These are phyloP conservation scores for Solioccasus polychromus DNA, from an alignment of 768 basidiomycete genomes.

Conservation along the genomic window DNA sequence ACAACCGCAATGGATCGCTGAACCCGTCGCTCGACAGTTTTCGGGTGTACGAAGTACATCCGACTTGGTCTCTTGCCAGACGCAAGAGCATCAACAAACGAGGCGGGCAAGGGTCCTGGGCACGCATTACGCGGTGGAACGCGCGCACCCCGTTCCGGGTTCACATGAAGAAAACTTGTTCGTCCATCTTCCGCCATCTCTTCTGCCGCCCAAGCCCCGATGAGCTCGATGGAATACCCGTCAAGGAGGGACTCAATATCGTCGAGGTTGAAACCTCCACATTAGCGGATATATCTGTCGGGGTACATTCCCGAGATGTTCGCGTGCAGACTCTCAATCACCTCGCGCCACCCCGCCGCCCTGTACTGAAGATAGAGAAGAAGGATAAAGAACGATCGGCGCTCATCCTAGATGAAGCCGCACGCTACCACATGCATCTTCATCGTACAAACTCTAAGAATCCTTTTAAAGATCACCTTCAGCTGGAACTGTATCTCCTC, in stretches of 20 bases:
- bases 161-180: slow-evolving; percentile 45
- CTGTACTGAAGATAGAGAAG: slow-evolving; percentile 37
- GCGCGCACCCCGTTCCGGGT: slow-evolving; percentile 53
- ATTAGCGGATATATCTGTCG: slow-evolving; percentile 52
- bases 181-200: slow-evolving; percentile 48
- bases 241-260: slow-evolving; percentile 43
- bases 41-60: slow-evolving; percentile 50
- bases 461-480: slow-evolving; percentile 46
- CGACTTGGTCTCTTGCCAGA: slow-evolving; percentile 57
- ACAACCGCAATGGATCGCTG: slow-evolving; percentile 56
- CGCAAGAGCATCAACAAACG: slow-evolving; percentile 33
- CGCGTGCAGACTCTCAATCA: slow-evolving; percentile 46
- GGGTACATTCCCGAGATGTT: slow-evolving; percentile 37
- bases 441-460: slow-evolving; percentile 46
- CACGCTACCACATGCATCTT: slow-evolving; percentile 58
- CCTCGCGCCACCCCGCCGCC: slow-evolving; percentile 35
- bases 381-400: slow-evolving; percentile 31
- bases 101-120: slow-evolving; percentile 50
- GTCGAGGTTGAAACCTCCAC: slow-evolving; percentile 42
- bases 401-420: slow-evolving; percentile 53
- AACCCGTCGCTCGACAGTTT: slow-evolving; percentile 53
- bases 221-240: slow-evolving; percentile 29
- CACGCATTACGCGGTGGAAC: slow-evolving; percentile 52
- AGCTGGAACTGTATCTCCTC: slow-evolving; percentile 51
- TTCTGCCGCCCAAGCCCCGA: slow-evolving; percentile 33